phyloP scores from a whole-genome alignment of 331 rosid genomes.

The Pyracantha coccinea region DNA sequence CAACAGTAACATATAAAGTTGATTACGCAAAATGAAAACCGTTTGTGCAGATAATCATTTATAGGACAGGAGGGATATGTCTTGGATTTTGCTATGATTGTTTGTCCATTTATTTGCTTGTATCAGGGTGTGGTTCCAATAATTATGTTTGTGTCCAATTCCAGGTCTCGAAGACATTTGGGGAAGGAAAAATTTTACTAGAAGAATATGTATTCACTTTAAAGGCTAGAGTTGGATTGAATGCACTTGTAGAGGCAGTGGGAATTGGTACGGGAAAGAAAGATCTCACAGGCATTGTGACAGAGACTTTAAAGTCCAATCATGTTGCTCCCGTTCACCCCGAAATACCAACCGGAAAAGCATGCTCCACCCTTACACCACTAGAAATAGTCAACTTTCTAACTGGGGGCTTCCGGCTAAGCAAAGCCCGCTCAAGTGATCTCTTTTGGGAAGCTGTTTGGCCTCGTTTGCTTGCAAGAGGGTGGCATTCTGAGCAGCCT shows the following conservation, averaged over 20 bases:
- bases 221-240: slow-evolving; percentile 52
- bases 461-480: slow-evolving; percentile 94
- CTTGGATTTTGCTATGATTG: background rate
- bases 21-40: background rate
- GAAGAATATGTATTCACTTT: slow-evolving; percentile 63
- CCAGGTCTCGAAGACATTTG: slow-evolving; percentile 58
- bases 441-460: slow-evolving; percentile 99
- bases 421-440: slow-evolving; percentile 81
- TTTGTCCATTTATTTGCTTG: background rate
- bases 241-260: slow-evolving; percentile 69
- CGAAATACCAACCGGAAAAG: slow-evolving; percentile 81
- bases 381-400: slow-evolving; percentile 63
- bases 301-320: slow-evolving; percentile 46
- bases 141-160: no score
- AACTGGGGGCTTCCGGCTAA: slow-evolving; percentile 77
- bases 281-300: slow-evolving; percentile 55
- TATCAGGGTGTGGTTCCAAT: background rate
- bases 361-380: slow-evolving; percentile 58
- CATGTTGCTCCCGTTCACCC: slow-evolving; percentile 39
- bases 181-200: slow-evolving; percentile 57
- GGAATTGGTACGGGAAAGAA: slow-evolving; percentile 78
- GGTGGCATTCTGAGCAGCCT: slow-evolving; percentile 98
- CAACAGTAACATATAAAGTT: background rate
- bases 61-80: background rate
- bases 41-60: background rate